Conservation (phyloP, 495 filamentous ascomycete genomes). For the Annulohypoxylon nitens region DNA sequence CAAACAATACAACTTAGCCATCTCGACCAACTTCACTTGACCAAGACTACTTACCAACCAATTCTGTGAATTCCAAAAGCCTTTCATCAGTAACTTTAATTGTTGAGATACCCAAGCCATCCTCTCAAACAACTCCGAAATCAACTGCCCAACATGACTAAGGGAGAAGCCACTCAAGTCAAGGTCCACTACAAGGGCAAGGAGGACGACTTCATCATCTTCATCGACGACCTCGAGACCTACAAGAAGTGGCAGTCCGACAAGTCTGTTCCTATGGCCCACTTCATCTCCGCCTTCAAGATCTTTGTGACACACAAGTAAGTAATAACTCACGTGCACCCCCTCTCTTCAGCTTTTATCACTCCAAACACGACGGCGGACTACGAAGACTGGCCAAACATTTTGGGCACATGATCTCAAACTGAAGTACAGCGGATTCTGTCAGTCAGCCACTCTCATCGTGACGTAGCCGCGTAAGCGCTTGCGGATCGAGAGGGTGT, state of each 20-base stretch:
- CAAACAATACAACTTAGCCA: neutral
- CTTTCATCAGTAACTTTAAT: neutral
- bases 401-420: neutral
- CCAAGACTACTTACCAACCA: neutral
- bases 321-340: constrained; percentile 51
- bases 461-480: constrained; percentile 24
- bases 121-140: constrained; percentile 40
- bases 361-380: neutral
- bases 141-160: constrained; percentile 71
- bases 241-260: constrained; percentile 88
- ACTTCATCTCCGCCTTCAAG: constrained; percentile 91
- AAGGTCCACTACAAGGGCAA: constrained; percentile 94
- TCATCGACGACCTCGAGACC: constrained; percentile 79
- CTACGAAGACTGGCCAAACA: neutral
- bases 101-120: neutral
- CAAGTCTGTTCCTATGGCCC: constrained; percentile 78
- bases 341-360: neutral
- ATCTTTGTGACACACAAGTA: constrained; percentile 93
- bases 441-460: neutral
- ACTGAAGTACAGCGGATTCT: neutral
- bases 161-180: constrained; percentile 77
- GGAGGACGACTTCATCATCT: constrained; percentile 90
- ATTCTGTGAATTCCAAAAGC: constrained; percentile 1
- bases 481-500: constrained; percentile 20
- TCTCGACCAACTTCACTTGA: constrained; percentile 12